These are phyloP conservation scores for Apiospora koreana DNA, from an alignment of 2,329 filamentous ascomycete genomes.

Conservation along the genomic window DNA sequence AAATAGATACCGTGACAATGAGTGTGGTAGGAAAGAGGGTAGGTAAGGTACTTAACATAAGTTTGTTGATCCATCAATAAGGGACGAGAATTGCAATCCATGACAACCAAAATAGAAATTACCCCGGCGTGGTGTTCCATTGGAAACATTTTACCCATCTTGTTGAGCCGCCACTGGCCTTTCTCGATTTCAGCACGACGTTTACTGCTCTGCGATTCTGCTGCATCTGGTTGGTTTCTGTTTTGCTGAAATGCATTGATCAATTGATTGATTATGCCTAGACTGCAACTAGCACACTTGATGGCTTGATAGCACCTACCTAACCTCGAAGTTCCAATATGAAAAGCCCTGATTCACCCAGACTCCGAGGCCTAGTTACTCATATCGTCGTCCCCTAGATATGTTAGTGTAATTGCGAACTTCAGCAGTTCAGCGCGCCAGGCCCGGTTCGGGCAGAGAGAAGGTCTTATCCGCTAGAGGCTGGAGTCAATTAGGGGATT, in stretches of 20 bases:
- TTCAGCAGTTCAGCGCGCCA: constrained; percentile 1
- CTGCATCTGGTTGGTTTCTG: background rate
- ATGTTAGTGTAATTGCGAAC: background rate
- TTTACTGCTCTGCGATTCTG: too few species aligned
- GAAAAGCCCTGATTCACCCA: background rate
- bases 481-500: background rate
- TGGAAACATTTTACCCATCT: background rate
- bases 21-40: background rate
- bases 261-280: background rate
- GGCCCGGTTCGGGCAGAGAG: background rate
- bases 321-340: background rate
- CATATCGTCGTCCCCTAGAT: background rate
- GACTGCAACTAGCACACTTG: background rate
- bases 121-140: background rate
- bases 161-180: background rate
- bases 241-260: background rate
- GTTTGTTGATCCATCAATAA: background rate
- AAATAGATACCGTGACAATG: background rate
- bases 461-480: background rate
- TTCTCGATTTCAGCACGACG: background rate
- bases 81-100: background rate
- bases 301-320: background rate
- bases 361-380: background rate
- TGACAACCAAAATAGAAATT: background rate
- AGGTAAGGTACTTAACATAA: too few species aligned